Base-by-base conservation (phyloP, 2,329 filamentous ascomycete genomes). In the Teratosphaeria viscida region DNA sequence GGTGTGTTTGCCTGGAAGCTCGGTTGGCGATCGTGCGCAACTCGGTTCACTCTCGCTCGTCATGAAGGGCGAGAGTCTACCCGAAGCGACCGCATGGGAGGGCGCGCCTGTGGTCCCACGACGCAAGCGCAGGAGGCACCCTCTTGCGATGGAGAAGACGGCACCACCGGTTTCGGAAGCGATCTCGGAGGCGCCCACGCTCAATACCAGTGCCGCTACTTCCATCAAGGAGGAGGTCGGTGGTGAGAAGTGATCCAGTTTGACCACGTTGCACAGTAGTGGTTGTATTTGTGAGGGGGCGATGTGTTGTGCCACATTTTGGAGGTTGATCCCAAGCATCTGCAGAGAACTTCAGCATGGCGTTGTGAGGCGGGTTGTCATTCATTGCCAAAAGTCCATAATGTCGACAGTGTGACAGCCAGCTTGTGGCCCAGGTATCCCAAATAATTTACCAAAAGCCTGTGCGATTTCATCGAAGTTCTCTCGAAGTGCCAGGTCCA, bases 1-100 rank as follows among this genome's bases (percentile, higher is more conserved):
- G 1, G 62, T 68, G 16, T 66, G 62, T 49, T 52, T 67, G 43
- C 66, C 66, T 3, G 64, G 64, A 1, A 65, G 63, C 39, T 56
- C 56, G 5, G 49, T 66, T 1, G 55, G 49, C 1, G 62, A 62
- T 23, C 59, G 61, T n/a, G 64, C 63, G 5, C 64, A 65, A 47
- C 57, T 67, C 29, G 66, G 66, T 7, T 61, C 62, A 53, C 47
- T 67, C 8, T 64, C 60, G 3, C 56, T 67, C 27, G 57, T 67
- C 32, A 66, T 67, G 65, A 66, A 67, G 39, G 65, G 52, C 52
- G 52, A 54, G 32, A 32, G 52, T 54, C 32, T 54, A 16, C 52
- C 52, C 5, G 52, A 54, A 8, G 43, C 16, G 3, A 49, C 43
- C 19, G 43, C 43, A 8, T 49, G 43, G 43, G 43, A 49, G 43